Evolutionary conservation across 2,329 filamentous ascomycete genomes (phyloP), one percentile per base, ranked within the genome.

Genomic region (Diaporthe sp.): DNA sequence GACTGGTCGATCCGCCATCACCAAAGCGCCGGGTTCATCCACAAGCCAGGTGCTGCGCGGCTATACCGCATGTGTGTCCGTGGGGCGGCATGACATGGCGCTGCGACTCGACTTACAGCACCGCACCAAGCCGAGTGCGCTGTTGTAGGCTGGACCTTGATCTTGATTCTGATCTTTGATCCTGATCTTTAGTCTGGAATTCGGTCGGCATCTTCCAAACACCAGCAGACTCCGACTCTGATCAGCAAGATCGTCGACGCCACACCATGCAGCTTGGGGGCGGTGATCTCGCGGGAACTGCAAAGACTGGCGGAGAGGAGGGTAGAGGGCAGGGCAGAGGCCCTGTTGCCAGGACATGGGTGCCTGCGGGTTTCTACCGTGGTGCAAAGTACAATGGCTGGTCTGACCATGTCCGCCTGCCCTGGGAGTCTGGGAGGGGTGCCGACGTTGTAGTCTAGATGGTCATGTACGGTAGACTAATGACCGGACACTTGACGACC

Each of bases 231-330:
- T 70, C 49, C 15, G 65, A 42, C 65, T 70, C 37, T 70, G 65
- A 55, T 70, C 65, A 55, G 49, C 65, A 70, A 70, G 65, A 70
- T 70, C 49, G 65, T 51, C 68, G 39, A 37, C 68, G 55, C 55
- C 68, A 72, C 68, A 31, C 55, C 68, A 72, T 72, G 63, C 72
- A 71, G 37, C 39, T 67, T 74, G 72, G 51, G 55, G 72, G 51
- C 72, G 51, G 49, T 57, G 72, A 70, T 67, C 63, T 72, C 55
- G 70, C 28, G 70, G 44, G 70, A 58, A 28, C 28, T 20, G 31
- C 65, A 55, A 70, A 42, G n/a, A 17, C n/a, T 70, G n/a, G 49
- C 49, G 65, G 65, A 70, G 49, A n/a, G 47, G 47, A 68, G 15
- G 61, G 28, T 20, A 37, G 42, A 47, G 28, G 47, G 28, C 42